Evolutionary conservation across 345 rosid genomes (phyloP), one percentile per base, ranked within the genome.

Genomic region (Populus euphratica): DNA sequence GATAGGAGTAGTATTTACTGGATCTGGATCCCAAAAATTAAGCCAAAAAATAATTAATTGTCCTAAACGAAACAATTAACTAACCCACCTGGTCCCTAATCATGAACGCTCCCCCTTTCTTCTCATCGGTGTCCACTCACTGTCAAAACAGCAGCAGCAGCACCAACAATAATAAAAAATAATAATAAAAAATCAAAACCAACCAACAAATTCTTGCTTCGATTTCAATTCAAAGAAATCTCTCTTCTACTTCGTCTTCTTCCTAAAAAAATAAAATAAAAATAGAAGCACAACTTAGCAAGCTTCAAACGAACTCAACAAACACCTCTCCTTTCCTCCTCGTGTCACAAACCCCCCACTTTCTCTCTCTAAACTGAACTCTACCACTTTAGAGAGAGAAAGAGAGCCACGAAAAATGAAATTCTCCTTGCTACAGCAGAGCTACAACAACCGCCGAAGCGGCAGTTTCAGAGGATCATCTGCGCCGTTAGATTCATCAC

Each of bases 391-490:
- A 59, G 44, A 29, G 66, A 49, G 69, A 6, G 47, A 36, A 9
- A 10, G 61, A 70, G 39, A 29, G 8, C 10, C 16, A 62, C 33
- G 69, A 9, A 9, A 73, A 35, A 92, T 93, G 98, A 93, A 93
- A 94, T 93, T 96, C 81, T 92, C 98, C 2, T 87, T 88, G 39
- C 77, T 91, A 78, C 93, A 87, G 77, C 99, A 91, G 87, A 93
- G 96, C 87, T 91, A 93, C 88, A 50, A 89, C 76, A 87, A 72
- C 83, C 93, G 98, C 72, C 89, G 98, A 70, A 90, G 66, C 85
- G 88, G 81, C 81, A 85, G 90, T 77, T 89, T 93, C 85, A 71
- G 85, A 21, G 85, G 88, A 79, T 85, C 89, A 67, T 71, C 94
- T 13, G 78, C 85, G n/a, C 76, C 88, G 20, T 43, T 85, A 39